These are phyloP conservation scores for Aureobasidium musti DNA, from an alignment of 2,329 filamentous ascomycete genomes.

Conservation along the genomic window DNA sequence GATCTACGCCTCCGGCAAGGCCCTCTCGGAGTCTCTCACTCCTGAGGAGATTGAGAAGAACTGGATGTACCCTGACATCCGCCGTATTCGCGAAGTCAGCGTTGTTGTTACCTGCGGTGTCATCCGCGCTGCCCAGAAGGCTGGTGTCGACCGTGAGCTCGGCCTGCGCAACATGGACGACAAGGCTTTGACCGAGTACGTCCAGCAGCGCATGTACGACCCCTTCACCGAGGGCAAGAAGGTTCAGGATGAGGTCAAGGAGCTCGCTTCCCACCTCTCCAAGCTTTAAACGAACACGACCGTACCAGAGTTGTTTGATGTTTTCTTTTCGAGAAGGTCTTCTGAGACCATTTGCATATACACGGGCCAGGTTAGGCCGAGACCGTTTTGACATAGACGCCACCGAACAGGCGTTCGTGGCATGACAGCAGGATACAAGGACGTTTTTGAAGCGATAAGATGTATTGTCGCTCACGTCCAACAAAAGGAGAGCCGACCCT, in stretches of 20 bases:
- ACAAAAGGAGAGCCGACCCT: slow-evolving; percentile 18
- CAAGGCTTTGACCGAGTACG: slow-evolving; percentile 69
- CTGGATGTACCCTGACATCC: slow-evolving; percentile 87
- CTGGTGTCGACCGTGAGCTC: slow-evolving; percentile 60
- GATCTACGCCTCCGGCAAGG: slow-evolving; percentile 91
- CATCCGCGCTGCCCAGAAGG: slow-evolving; percentile 85
- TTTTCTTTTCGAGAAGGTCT: neutral
- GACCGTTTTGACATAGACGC: slow-evolving; percentile 6
- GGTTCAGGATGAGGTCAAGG: slow-evolving; percentile 38
- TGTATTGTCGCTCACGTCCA: neutral
- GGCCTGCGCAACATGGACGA: slow-evolving; percentile 68
- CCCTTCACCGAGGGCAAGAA: slow-evolving; percentile 51
- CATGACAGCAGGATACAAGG: slow-evolving; percentile 6
- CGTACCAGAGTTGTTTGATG: slow-evolving; percentile 8
- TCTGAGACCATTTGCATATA: neutral
- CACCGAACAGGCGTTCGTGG: slow-evolving; percentile 14
- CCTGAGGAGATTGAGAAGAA: slow-evolving; percentile 78
- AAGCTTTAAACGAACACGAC: slow-evolving; percentile 18
- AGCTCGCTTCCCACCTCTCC: slow-evolving; percentile 32
- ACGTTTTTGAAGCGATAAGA: slow-evolving; percentile 3
- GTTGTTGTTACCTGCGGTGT: slow-evolving; percentile 85
- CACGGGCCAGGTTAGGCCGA: slow-evolving; percentile 6
- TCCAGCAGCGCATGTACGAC: slow-evolving; percentile 54
- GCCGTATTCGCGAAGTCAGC: slow-evolving; percentile 87
- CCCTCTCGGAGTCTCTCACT: slow-evolving; percentile 75